Conservation (phyloP, 169 alveolate species). For the Theileria annulata region DNA sequence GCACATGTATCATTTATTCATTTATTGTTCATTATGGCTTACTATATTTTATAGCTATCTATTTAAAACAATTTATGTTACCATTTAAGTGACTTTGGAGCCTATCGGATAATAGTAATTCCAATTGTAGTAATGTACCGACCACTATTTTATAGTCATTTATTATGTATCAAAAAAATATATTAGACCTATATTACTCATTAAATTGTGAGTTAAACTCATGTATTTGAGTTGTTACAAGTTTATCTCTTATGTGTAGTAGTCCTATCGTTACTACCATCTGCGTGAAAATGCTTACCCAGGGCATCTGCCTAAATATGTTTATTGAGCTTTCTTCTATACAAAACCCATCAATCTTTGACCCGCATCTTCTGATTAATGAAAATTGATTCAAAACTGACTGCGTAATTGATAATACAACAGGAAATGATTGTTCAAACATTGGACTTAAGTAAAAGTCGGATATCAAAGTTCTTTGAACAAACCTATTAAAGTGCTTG, state of each 20-base stretch:
- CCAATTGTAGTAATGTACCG: no score
- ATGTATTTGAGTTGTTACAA: constrained; percentile 5
- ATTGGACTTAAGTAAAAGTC: background rate
- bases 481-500: constrained; percentile 2
- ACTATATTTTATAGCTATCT: no score
- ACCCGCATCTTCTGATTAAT: constrained; percentile 49
- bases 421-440: constrained; percentile 49
- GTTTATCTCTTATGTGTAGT: constrained; percentile 27
- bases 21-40: background rate
- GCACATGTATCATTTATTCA: constrained; percentile 18
- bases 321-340: constrained; percentile 2
- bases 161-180: no score
- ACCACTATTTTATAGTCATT: no score
- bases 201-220: background rate
- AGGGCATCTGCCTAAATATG: constrained; percentile 31
- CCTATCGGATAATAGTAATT: no score
- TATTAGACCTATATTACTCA: background rate
- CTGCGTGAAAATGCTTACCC: constrained; percentile 42
- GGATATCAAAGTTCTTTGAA: background rate
- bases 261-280: constrained; percentile 27
- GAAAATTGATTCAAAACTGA: constrained; percentile 36
- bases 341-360: constrained; percentile 57
- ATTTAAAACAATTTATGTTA: no score
- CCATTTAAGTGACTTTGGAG: no score
- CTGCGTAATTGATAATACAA: constrained; percentile 25